phyloP scores from a whole-genome alignment of 2,329 filamentous ascomycete species.

The Colletotrichum karsti region DNA sequence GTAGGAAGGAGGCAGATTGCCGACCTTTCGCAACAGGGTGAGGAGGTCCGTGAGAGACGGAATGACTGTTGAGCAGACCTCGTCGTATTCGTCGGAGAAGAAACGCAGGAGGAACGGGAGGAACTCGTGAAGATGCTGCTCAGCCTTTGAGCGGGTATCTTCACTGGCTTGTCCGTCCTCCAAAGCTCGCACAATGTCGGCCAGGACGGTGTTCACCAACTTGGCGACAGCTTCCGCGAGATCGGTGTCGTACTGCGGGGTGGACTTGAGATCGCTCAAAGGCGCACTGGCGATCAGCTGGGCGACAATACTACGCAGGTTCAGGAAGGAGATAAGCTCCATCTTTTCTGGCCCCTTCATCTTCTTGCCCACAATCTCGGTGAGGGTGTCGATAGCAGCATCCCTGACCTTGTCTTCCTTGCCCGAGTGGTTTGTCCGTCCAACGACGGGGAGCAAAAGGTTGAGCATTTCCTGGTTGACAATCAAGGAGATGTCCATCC shows the following conservation, averaged over 20 bases:
- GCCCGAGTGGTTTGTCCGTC: constrained; percentile 70
- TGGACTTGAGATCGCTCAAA: constrained; percentile 80
- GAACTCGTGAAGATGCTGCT: constrained; percentile 84
- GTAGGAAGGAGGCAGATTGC: constrained; percentile 76
- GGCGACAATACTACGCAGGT: constrained; percentile 83
- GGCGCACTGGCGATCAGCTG: constrained; percentile 87
- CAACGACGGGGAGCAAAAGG: constrained; percentile 86
- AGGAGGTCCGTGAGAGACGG: constrained; percentile 92
- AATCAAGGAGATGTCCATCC: constrained; percentile 95
- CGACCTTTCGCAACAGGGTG: constrained; percentile 86
- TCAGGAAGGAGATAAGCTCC: constrained; percentile 90
- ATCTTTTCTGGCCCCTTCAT: constrained; percentile 96
- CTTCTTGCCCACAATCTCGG: constrained; percentile 96
- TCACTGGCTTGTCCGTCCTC: constrained; percentile 72
- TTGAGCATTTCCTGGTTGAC: constrained; percentile 90
- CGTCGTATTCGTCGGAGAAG: constrained; percentile 97
- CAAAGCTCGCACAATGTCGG: constrained; percentile 87
- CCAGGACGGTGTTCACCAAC: constrained; percentile 88
- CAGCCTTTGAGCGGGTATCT: constrained; percentile 76
- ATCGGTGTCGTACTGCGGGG: constrained; percentile 91
- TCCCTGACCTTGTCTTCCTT: constrained; percentile 84
- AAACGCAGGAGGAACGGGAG: constrained; percentile 89
- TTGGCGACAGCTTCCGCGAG: constrained; percentile 95
- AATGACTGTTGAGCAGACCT: constrained; percentile 96
- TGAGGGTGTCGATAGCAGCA: constrained; percentile 92